Conservation (phyloP, 805 yeast species). For the Naumovozyma baii region DNA sequence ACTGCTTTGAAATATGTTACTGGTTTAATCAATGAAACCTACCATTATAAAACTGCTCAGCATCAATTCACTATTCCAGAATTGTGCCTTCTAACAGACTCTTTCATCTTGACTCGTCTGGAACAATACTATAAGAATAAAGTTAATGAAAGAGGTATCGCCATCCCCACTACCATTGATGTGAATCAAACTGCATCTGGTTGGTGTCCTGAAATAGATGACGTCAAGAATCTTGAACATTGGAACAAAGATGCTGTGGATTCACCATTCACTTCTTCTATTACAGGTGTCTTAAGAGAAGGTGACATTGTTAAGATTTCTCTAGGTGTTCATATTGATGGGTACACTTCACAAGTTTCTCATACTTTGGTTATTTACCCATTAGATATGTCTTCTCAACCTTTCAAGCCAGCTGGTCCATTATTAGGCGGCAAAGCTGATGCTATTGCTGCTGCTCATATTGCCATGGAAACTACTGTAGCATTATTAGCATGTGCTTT, state of each 20-base stretch:
- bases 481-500: slow-evolving; percentile 63
- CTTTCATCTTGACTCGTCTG: slow-evolving; percentile 53
- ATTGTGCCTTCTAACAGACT: slow-evolving; percentile 75
- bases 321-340: slow-evolving; percentile 89
- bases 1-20: slow-evolving; percentile 62
- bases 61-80: slow-evolving; percentile 49
- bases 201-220: slow-evolving; percentile 79
- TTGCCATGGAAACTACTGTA: slow-evolving; percentile 82
- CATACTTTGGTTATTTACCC: slow-evolving; percentile 85
- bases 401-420: slow-evolving; percentile 66
- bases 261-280: slow-evolving; percentile 15
- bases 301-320: slow-evolving; percentile 84
- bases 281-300: slow-evolving; percentile 31
- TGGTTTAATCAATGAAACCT: slow-evolving; percentile 59
- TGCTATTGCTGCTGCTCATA: slow-evolving; percentile 77
- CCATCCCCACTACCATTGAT: slow-evolving; percentile 84
- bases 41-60: slow-evolving; percentile 40
- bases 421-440: slow-evolving; percentile 79
- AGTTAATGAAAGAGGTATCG: slow-evolving; percentile 82
- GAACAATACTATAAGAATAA: slow-evolving; percentile 49
- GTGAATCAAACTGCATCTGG: slow-evolving; percentile 70
- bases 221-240: slow-evolving; percentile 32
- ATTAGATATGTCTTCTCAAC: slow-evolving; percentile 41
- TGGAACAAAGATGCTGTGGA: slow-evolving; percentile 21
- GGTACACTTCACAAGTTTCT: slow-evolving; percentile 78